A percentile compares a stretch with the other conserved stretches of the same genome.
These are phyloP conservation scores for Paxillus ammoniavirescens DNA, from an alignment of 768 basidiomycete species.

Conservation along the genomic window DNA sequence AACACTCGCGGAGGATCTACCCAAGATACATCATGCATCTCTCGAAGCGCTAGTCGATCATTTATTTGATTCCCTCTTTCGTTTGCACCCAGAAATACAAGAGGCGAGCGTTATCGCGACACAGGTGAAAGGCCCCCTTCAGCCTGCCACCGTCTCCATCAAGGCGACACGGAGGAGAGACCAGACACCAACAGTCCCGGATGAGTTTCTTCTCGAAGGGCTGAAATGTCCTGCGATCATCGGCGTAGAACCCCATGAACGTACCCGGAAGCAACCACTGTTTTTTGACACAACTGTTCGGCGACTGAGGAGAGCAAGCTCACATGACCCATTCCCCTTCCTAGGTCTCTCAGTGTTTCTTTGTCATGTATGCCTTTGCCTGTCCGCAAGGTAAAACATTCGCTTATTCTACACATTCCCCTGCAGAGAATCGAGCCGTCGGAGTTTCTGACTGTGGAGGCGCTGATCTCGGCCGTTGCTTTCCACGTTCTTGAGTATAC, in stretches of 20 bases:
- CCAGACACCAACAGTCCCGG: slow-evolving; percentile 14
- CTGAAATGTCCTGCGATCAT: slow-evolving; percentile 56
- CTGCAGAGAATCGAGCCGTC: slow-evolving; percentile 48
- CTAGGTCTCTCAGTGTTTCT: slow-evolving; percentile 33
- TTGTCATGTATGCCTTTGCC: background rate
- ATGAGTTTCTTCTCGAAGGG: slow-evolving; percentile 30
- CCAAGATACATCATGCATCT: slow-evolving; percentile 32
- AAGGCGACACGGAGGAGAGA: slow-evolving; percentile 33
- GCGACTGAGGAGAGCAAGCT: background rate
- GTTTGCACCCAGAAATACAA: slow-evolving; percentile 29
- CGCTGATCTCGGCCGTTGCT: slow-evolving; percentile 59
- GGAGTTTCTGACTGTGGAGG: slow-evolving; percentile 64
- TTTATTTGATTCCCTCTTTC: slow-evolving; percentile 40
- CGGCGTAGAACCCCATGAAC: slow-evolving; percentile 68
- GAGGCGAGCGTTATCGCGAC: slow-evolving; percentile 44
- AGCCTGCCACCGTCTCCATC: slow-evolving; percentile 44
- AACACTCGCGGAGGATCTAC: slow-evolving; percentile 27
- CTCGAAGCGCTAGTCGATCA: slow-evolving; percentile 47
- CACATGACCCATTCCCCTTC: slow-evolving; percentile 12
- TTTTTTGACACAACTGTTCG: slow-evolving; percentile 46
- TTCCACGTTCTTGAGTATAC: slow-evolving; percentile 39
- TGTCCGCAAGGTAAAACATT: background rate
- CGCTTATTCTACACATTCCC: background rate
- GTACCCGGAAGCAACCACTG: slow-evolving; percentile 61
- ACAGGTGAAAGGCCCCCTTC: slow-evolving; percentile 51